Evolutionary conservation across 305 asterid species (phyloP), one percentile per base, ranked within the genome.

Genomic region (Fraxinus latifolia): DNA sequence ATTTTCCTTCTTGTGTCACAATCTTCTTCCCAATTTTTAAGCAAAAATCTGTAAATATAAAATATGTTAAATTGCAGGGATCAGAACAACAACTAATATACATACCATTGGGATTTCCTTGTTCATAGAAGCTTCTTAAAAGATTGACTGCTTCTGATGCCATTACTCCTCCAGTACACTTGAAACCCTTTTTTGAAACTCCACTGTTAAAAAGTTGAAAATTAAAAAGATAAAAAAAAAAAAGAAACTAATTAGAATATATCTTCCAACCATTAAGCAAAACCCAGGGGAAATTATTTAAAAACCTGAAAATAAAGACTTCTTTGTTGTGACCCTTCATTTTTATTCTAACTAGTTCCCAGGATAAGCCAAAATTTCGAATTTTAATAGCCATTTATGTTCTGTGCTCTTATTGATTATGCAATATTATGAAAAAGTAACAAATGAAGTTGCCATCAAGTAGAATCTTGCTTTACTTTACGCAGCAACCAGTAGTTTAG

Each of bases 51-150:
- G 27, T 36, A 36, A 77, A 29, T 82, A 42, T 58, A 76, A 23
- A 19, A 76, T 12, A 82, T 23, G 76, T 80, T 53, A 58, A 80
- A 72, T 77, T 36, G 60, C 72, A 44, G 75, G 76, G 74, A 70
- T 29, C 74, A 67, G 58, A 77, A 65, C 77, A 72, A 67, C 68
- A 80, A 76, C 73, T 78, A 75, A 83, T 77, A 76, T 75, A 79
- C 82, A 82, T 88, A 88, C 97, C 98, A 80, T 95, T 95, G 81
- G 97, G 97, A 88, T 95, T 95, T 80, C 99, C 98, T 87, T 91
- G 99, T 87, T 93, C 99, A 79, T 92, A 95, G 90, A 95, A 95
- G 87, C 87, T 88, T 82, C 91, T 85, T 7, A 95, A 76, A 82
- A 95, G 91, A 85, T 88, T 81, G 55, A 95, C 83, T 37, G 97